phyloP scores from a whole-genome alignment of 1,284 basidiomycete genomes.

The Hymenochaete sp. region DNA sequence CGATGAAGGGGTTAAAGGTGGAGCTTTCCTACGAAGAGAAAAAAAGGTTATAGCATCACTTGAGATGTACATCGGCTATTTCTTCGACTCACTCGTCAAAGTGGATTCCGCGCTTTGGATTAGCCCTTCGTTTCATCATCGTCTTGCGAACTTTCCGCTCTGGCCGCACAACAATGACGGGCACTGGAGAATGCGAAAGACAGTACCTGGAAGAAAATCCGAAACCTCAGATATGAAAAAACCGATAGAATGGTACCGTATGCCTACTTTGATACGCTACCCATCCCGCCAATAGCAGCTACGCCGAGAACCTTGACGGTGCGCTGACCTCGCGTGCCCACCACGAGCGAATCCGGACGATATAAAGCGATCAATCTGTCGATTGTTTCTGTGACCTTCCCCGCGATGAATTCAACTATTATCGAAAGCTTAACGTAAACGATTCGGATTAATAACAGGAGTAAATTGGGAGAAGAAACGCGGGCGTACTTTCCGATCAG shows the following conservation, averaged over 20 bases:
- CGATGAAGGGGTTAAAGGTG: no score
- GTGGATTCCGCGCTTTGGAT: slow-evolving; percentile 79
- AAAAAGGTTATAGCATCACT: no score
- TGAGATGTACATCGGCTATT: no score
- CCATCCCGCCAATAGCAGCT: slow-evolving; percentile 48
- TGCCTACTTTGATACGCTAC: slow-evolving; percentile 55
- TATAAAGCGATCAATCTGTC: slow-evolving; percentile 92
- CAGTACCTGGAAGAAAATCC: slow-evolving; percentile 51
- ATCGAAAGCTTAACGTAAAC: slow-evolving; percentile 60
- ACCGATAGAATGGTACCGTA: neutral
- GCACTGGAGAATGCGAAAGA: slow-evolving; percentile 83
- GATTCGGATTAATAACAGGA: slow-evolving; percentile 1
- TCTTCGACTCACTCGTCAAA: slow-evolving; percentile 55
- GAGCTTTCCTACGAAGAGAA: no score
- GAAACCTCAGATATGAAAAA: slow-evolving; percentile 12
- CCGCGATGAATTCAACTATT: slow-evolving; percentile 91
- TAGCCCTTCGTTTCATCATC: slow-evolving; percentile 70
- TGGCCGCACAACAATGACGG: slow-evolving; percentile 86
- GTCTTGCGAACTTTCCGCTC: slow-evolving; percentile 82
- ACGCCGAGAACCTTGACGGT: slow-evolving; percentile 49
- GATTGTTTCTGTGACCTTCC: slow-evolving; percentile 81
- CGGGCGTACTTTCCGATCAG: slow-evolving; percentile 58
- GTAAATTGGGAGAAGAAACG: neutral
- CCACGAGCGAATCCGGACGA: slow-evolving; percentile 89
- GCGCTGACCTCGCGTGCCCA: slow-evolving; percentile 78